Evolutionary conservation across 345 rosid species (phyloP), one percentile per base, ranked within the genome.

Genomic region (Fremontodendron californicum): DNA sequence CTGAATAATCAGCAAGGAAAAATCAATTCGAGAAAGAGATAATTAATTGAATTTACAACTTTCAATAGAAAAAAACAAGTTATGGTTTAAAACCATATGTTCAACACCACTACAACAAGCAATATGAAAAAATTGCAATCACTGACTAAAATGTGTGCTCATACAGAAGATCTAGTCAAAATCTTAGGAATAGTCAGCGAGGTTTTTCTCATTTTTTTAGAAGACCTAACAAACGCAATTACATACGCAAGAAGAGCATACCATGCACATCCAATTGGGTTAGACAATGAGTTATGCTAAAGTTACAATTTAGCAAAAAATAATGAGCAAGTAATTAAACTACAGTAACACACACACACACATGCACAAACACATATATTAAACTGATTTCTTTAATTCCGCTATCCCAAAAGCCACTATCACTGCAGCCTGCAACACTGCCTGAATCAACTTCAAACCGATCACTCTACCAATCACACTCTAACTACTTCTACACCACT

Each of bases 21-120:
- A 68, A 1, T n/a, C 35, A 58, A 64, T 61, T 16, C 21, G 29
- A 16, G 49, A 63, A 27, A 52, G 73, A 18, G 4, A 51, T 60
- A 69, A 40, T 23, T 25, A 33, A 18, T 25, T 45, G 35, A 54
- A 78, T 42, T 55, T 75, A 58, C 29, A 77, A 21, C 62, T 63
- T 77, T 37, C 73, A 48, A 78, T 57, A 40, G 64, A 42, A 19
- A 39, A 37, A 65, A 40, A 13, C 40, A 4, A 60, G 42, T 7
- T 37, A 10, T 39, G 48, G 16, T n/a, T 39, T n/a, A 39, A n/a
- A 65, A 29, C 35, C 6, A n/a, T n/a, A 9, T 1, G n/a, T 8
- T 5, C 23, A 63, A 18, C 43, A 33, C 5, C 23, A 33, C 23
- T 33, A 7, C 45, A 63, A 35, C 25, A 35, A 15, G 48, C 71